Evolutionary conservation across 2,329 filamentous ascomycete genomes (phyloP).

Genomic region (Neoscytalidium dimidiatum): DNA sequence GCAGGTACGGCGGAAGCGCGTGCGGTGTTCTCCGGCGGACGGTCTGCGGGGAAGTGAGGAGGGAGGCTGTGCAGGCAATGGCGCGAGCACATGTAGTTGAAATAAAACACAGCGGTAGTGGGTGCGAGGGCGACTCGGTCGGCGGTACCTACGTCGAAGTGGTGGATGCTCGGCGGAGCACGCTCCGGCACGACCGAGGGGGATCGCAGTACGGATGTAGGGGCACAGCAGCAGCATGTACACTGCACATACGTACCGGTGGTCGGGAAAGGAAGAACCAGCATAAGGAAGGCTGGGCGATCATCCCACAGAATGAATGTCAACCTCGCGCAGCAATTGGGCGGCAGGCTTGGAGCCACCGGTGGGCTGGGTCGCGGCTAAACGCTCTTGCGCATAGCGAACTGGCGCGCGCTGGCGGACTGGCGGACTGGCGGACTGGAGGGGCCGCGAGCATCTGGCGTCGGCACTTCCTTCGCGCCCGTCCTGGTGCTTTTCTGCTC

Average conservation of each 20-base stretch:
- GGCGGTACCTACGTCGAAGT: background rate
- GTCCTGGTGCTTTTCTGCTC: background rate
- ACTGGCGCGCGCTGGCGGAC: too few relatives aligned
- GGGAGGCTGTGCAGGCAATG: background rate
- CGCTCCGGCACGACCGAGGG: background rate
- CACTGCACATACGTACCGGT: background rate
- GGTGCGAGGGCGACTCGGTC: background rate
- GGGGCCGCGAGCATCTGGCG: too few relatives aligned
- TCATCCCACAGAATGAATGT: background rate
- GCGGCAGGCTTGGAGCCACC: background rate
- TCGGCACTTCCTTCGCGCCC: background rate
- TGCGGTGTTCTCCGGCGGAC: background rate
- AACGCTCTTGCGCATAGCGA: background rate
- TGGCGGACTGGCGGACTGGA: too few relatives aligned
- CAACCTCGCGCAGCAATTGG: background rate
- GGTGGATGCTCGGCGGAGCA: background rate
- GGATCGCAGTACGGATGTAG: too few relatives aligned
- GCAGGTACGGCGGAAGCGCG: background rate
- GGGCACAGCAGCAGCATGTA: too few relatives aligned
- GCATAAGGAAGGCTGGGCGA: background rate
- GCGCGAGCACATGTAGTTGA: background rate
- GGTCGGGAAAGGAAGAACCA: background rate
- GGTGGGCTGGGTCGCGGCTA: background rate
- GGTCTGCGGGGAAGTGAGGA: background rate
- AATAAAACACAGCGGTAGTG: background rate